Evolutionary conservation across 768 basidiomycete species (phyloP).

Genomic region (Russula emetica): DNA sequence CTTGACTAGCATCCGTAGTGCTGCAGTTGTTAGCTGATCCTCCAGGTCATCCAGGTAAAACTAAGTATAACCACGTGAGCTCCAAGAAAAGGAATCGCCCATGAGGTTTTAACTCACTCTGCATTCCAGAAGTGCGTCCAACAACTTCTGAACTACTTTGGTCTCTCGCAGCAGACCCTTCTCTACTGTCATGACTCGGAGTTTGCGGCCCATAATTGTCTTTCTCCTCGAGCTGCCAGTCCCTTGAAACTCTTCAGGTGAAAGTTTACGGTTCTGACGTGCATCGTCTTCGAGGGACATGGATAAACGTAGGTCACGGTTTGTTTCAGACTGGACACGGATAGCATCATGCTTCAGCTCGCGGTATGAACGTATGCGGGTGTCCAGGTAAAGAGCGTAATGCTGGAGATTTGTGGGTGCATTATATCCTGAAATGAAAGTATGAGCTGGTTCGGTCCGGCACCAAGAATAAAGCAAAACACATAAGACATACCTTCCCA

Average conservation of each 20-base stretch:
- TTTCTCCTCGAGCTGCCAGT: constrained; percentile 49
- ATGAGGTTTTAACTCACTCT: constrained; percentile 45
- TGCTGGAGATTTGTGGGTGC: constrained; percentile 81
- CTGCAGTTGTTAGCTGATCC: constrained; percentile 84
- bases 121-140: constrained; percentile 84
- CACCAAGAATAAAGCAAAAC: constrained; percentile 6
- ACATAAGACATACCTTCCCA: constrained; percentile 71
- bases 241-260: constrained; percentile 21
- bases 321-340: constrained; percentile 87
- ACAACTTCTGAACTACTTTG: constrained; percentile 82
- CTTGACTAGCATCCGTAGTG: constrained; percentile 91
- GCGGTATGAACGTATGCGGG: constrained; percentile 80
- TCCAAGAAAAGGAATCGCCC: neutral
- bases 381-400: constrained; percentile 86
- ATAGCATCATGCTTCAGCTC: constrained; percentile 94
- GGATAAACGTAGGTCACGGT: constrained; percentile 76
- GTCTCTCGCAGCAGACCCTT: constrained; percentile 93
- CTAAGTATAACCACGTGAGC: constrained; percentile 38
- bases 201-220: constrained; percentile 75
- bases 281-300: constrained; percentile 56
- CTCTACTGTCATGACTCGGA: constrained; percentile 90
- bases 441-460: neutral
- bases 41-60: constrained; percentile 93
- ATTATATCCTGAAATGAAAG: constrained; percentile 58
- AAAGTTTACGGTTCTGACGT: constrained; percentile 13